Base-by-base conservation (phyloP, 2,329 filamentous ascomycete genomes). In the Fusarium temperatum region DNA sequence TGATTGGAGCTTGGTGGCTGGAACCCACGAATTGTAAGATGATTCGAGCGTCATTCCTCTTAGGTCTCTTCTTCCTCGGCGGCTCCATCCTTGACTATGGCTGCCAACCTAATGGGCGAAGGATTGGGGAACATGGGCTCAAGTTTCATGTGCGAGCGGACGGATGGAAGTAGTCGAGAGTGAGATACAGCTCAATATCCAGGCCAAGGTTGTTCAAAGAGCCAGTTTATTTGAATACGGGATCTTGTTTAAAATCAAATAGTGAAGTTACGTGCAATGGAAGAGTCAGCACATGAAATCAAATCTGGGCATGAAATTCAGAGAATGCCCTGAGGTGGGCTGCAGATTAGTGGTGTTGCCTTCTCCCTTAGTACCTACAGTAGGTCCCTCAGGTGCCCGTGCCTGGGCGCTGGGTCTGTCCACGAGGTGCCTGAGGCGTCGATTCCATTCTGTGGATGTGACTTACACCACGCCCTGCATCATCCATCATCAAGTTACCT, bases 1-100 rank as follows among this genome's bases (percentile, higher is more conserved):
- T 39, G 66, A 51, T 32, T 39, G 28, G 44, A 50, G 36, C 20
- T 39, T 24, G 26, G 38, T 69, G 39, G 56, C 42, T 63, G n/a
- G 42, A 56, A 80, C 89, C 80, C 84, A 96, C 94, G 84, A 97
- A 95, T 82, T 97, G 94, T 70, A 97, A 84, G 79, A 97, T 92
- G 79, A 94, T 85, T 77, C 93, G 89, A 78, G 87, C 85, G 79
- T 94, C 89, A 79, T 88, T 89, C 78, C 88, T 83, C 75, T 78
- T 85, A 48, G 84, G 85, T 24, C 75, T 72, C 67, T 75, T 80
- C 70, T 77, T 80, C 54, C 65, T 77, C 30, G 75, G 70, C 45
- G 70, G 74, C 28, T 81, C 78, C 82, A 83, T 83, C 41, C 22
- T 78, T 76, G 55, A 41, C 26, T 48, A 38, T 62, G 53, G 57